Base-by-base conservation (phyloP, 192 early-diverging fungal species). In the Backusella westeae region DNA sequence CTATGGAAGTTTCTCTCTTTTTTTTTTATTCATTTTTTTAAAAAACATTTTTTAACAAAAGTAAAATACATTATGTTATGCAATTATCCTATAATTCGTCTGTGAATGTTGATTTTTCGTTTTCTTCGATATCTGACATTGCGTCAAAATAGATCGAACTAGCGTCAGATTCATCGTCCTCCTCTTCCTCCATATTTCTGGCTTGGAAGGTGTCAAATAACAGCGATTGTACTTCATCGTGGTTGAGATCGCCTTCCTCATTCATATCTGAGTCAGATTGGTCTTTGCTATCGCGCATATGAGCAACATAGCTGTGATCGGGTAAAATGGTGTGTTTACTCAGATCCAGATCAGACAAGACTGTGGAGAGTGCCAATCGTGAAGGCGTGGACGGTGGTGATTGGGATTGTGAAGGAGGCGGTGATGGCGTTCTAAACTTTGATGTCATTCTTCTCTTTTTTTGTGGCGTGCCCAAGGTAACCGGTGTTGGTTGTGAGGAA, bases 311-410 rank as follows among this genome's bases (percentile, higher is more conserved):
- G 6, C 70, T 71, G 17, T 26, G 23, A 39, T 71, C 42, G 1
- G 70, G 70, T 49, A 71, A 32, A 39, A 71, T 71, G 1, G 70
- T 32, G 23, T 71, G 70, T 15, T 71, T 41, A 26, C 70, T 71
- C 15, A 71, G 29, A 49, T 71, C 70, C 4, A 69, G 14, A 23
- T 69, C 35, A 7, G 38, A 36, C 7, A 39, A 34, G 39, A 23
- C 34, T 21, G 34, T 2, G n/a, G 35, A 23, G 1, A 38, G 8
- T 21, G 35, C 35, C n/a, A 23, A 14, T 23, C 17, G 19, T 29
- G 36, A 7, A 23, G 68, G 38, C 21, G 68, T 35, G 9, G 35
- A 35, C 7, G 34, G n/a, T 23, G 34, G n/a, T 26, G 21, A 63
- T 63, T 63, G 56, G 1, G 56, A 63, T 63, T 9, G 56, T 14